Conservation (phyloP, 306 rosid species). For the cucumber (Cucumis sativus) region DNA sequence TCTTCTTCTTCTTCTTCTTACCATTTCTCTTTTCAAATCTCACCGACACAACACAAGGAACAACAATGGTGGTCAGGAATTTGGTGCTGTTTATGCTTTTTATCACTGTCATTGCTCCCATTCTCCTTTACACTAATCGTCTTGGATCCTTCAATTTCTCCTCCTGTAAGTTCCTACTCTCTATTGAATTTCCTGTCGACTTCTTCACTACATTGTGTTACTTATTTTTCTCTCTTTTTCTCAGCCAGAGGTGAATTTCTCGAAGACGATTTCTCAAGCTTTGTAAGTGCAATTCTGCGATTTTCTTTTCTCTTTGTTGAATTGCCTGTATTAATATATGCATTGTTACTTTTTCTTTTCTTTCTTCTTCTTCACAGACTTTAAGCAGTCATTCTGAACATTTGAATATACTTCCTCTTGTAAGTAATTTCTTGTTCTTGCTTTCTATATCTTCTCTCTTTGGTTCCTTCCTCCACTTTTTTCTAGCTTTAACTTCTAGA, state of each 20-base stretch:
- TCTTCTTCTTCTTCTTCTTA: background rate
- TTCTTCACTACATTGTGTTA: background rate
- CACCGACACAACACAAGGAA: background rate
- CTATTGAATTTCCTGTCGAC: background rate
- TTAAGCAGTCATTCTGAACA: slow-evolving; percentile 45
- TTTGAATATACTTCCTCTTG: slow-evolving; percentile 83
- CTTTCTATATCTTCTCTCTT: background rate
- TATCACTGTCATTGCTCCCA: slow-evolving; percentile 83
- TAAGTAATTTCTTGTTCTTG: slow-evolving; percentile 7
- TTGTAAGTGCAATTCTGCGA: slow-evolving; percentile 33
- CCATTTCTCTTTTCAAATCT: background rate
- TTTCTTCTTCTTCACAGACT: slow-evolving; percentile 25
- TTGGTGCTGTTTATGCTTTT: slow-evolving; percentile 52
- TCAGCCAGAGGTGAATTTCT: slow-evolving; percentile 48
- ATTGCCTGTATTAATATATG: background rate
- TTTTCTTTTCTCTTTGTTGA: background rate
- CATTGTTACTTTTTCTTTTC: background rate
- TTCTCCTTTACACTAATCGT: slow-evolving; percentile 76
- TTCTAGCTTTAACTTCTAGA: background rate
- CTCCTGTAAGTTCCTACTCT: slow-evolving; percentile 38
- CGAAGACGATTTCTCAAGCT: slow-evolving; percentile 53
- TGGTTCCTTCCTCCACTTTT: background rate
- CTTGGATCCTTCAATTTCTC: slow-evolving; percentile 46
- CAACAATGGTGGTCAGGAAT: slow-evolving; percentile 55
- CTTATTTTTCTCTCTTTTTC: background rate